Percentiles rank a stretch among this genome's conserved stretches.
Evolutionary conservation across 1,284 basidiomycete species (phyloP).

Genomic region (Vanrija humicola): DNA sequence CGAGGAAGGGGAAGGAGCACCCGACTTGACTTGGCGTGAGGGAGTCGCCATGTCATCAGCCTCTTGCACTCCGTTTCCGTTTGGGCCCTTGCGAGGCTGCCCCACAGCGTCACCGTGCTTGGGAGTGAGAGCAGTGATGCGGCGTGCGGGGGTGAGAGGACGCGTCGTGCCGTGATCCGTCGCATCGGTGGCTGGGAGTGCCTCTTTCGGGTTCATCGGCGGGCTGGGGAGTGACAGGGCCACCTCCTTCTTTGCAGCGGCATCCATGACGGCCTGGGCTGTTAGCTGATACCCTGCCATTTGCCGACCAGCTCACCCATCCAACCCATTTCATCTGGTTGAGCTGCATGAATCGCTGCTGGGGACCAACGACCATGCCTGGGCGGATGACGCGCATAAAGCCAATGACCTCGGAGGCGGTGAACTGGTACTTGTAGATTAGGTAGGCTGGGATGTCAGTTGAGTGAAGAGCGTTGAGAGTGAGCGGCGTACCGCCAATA

Average conservation of each 20-base stretch:
- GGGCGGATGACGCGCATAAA: constrained; percentile 98
- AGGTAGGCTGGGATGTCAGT: constrained; percentile 67
- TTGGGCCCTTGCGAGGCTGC: constrained; percentile 36
- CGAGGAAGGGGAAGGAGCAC: neutral
- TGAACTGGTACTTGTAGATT: constrained; percentile 99
- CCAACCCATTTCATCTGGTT: constrained; percentile 92
- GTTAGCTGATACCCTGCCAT: constrained; percentile 52
- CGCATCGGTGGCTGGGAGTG: neutral
- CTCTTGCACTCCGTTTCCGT: neutral
- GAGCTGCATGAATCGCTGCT: constrained; percentile 88
- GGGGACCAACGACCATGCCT: constrained; percentile 76
- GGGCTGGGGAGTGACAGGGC: constrained; percentile 50
- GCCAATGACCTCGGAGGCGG: constrained; percentile 93
- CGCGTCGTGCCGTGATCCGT: neutral
- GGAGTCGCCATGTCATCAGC: neutral
- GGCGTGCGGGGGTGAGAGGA: constrained; percentile 1
- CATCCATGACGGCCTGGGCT: constrained; percentile 47
- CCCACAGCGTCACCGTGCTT: constrained; percentile 38
- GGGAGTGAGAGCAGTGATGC: neutral
- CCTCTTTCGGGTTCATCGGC: constrained; percentile 19
- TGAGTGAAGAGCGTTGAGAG: constrained; percentile 3
- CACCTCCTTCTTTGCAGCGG: constrained; percentile 57
- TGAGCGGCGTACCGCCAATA: constrained; percentile 64
- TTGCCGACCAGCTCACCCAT: constrained; percentile 88
- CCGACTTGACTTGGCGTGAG: constrained; percentile 1